Evolutionary conservation across 2,329 filamentous ascomycete genomes (phyloP), one percentile per base, ranked within the genome.

Genomic region (Pseudocercospora cruenta): DNA sequence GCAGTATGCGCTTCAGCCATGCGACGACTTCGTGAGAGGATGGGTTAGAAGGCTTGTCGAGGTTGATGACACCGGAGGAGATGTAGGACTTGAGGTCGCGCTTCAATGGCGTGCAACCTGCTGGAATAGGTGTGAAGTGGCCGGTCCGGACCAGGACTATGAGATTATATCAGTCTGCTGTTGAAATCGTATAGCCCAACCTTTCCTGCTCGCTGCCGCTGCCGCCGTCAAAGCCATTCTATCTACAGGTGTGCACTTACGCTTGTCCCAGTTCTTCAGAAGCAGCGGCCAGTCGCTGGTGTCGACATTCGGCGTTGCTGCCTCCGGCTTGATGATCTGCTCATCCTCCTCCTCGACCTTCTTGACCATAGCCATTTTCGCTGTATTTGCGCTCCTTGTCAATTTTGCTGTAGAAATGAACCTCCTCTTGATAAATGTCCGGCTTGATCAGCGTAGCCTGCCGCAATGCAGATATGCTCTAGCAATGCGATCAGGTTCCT

Each of bases 1-100:
- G 92, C 64, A 99, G 86, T 76, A 98, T 98, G 75, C 94, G 90
- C 90, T 99, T 99, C 75, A 98, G 91, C 95, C 95, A 99, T 72
- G 95, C 94, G 78, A 99, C 95, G 72, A 99, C 95, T 86, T 99
- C 95, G 87, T 99, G 95, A 77, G 91, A 95, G 73, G 94, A 97
- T 62, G 94, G 94, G 85, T 99, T 99, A 61, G 94, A 96, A 65
- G 94, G 95, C 85, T 96, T 96, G 84, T 96, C 92, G 74, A 97
- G 90, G 84, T 99, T 99, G 83, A 99, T 98, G 66, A 99, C 94
- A 83, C 95, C 95, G 70, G 93, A 96, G 80, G 91, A 94, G 79
- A 99, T 90, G 84, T 98, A 99, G 71, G 91, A 93, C 86, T 97
- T 97, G 78, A 99, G 87, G 80, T 98, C 94, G 81, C 95, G 92